phyloP scores from a whole-genome alignment of 768 basidiomycete species.

The Panus rudis region DNA sequence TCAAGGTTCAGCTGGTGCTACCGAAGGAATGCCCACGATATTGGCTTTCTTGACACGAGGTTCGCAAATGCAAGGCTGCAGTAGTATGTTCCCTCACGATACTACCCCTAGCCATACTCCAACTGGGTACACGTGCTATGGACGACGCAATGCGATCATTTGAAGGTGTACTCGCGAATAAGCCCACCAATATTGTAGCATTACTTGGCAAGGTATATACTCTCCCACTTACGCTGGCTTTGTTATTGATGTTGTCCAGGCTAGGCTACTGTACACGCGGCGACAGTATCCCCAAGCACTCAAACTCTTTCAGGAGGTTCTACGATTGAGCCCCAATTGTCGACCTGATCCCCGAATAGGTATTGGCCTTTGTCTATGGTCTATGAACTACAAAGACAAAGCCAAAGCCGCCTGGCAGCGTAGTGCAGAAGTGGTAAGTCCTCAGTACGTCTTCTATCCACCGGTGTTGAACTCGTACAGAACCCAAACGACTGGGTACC shows the following conservation, averaged over 20 bases:
- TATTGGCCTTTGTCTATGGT: constrained; percentile 91
- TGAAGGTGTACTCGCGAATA: constrained; percentile 67
- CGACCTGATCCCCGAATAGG: constrained; percentile 92
- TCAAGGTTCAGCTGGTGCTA: constrained; percentile 48
- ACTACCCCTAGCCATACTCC: constrained; percentile 57
- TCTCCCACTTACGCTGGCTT: constrained; percentile 5
- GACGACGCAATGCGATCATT: constrained; percentile 80
- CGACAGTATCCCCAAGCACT: constrained; percentile 75
- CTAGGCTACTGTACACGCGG: constrained; percentile 76
- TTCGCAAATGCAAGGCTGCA: constrained; percentile 24
- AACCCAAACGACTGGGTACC: constrained; percentile 77
- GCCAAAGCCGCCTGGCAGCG: constrained; percentile 90
- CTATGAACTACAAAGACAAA: constrained; percentile 72
- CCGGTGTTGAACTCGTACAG: constrained; percentile 28
- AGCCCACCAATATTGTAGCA: constrained; percentile 84
- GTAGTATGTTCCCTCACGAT: neutral
- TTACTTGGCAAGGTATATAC: constrained; percentile 79
- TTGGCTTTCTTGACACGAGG: constrained; percentile 63
- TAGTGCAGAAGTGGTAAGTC: constrained; percentile 73
- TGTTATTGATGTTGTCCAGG: constrained; percentile 46
- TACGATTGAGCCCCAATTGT: constrained; percentile 71
- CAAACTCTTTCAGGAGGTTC: constrained; percentile 78
- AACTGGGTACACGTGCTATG: constrained; percentile 72
- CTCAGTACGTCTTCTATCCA: neutral
- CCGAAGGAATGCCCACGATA: constrained; percentile 49